Base-by-base conservation (phyloP, 768 basidiomycete genomes). In the Crucibulum laeve region DNA sequence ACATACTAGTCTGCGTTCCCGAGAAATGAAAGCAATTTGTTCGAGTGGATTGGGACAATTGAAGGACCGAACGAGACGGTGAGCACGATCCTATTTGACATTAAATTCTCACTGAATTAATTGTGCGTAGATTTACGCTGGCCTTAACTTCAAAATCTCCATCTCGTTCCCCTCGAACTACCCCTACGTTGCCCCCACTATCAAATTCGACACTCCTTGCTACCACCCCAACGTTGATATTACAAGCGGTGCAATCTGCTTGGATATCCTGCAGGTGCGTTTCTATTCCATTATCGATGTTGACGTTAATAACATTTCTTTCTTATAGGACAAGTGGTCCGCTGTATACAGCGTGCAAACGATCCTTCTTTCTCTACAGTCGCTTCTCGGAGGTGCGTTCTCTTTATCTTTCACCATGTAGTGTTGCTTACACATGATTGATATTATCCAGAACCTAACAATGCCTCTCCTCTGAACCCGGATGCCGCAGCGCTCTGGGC, bases 181-280 rank as follows among this genome's bases (percentile, higher is more conserved):
- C 57, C 92, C 92, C 15, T 93, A 90, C 62, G 81, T 82, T 7
- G 74, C 92, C 3, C 92, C 92, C 0, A 70, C 76, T 6, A 89
- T 95, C 63, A 87, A 84, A 58, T 95, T 92, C 53, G 88, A 90
- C 40, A 82, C 90, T 4, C 87, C 89, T 4, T 92, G 91, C 67
- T 94, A 78, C 67, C 91, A 95, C 56, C 91, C 92, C 5, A 94
- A 94, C 54, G 87, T 94, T 25, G 90, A 92, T 60, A 76, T 92
- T 38, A 69, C 64, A 11, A 74, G 79, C 30, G 87, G 87, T 26
- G 76, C 83, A 17, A 91, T 91, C 50, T 92, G 88, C 61, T 70
- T 92, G 33, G 91, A 94, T 58, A 93, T 95, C 54, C 67, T 94
- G 36, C 88, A 93, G 75, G 88, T 80, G 45, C 13, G 67, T 59